Evolutionary conservation across 768 basidiomycete genomes (phyloP).

Genomic region (Trametes elegans): DNA sequence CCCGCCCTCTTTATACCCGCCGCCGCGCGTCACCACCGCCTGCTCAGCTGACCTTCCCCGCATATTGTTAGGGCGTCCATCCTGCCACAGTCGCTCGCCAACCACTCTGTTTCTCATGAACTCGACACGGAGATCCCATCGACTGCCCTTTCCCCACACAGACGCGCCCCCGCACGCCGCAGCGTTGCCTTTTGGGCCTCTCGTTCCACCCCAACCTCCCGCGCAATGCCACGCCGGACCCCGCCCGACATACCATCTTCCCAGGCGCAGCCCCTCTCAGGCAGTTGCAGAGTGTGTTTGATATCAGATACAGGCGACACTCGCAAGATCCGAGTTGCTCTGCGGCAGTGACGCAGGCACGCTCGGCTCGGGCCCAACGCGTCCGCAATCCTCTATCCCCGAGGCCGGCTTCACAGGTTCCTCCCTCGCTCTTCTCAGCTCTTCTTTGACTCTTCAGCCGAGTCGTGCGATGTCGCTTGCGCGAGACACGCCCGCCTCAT

Average conservation of each 20-base stretch:
- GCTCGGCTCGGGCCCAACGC: not conserved
- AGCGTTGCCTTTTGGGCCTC: not conserved
- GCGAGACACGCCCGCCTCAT: too few species aligned
- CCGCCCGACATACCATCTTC: not conserved
- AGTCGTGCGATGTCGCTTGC: too few species aligned
- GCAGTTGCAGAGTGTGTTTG: not conserved
- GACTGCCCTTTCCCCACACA: constrained; percentile 6
- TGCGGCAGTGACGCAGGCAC: not conserved
- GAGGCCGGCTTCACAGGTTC: too few species aligned
- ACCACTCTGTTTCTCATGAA: constrained; percentile 16
- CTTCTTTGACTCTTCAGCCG: too few species aligned
- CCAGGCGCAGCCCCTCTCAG: not conserved
- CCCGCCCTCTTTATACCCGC: constrained; percentile 5
- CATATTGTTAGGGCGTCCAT: not conserved
- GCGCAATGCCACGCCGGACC: not conserved
- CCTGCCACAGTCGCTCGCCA: constrained; percentile 1
- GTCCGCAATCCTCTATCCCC: too few species aligned
- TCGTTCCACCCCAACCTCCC: not conserved
- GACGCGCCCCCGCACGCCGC: constrained; percentile 9
- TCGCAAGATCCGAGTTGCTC: constrained; percentile 5
- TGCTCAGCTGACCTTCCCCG: constrained; percentile 18
- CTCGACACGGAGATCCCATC: constrained; percentile 7
- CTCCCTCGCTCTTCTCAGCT: not conserved
- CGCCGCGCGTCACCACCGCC: constrained; percentile 6
- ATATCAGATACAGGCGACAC: not conserved